Percentiles rank a stretch among this genome's conserved stretches.
Evolutionary conservation across 2,329 filamentous ascomycete genomes (phyloP).

Genomic region (Dichotomopilus funicola): DNA sequence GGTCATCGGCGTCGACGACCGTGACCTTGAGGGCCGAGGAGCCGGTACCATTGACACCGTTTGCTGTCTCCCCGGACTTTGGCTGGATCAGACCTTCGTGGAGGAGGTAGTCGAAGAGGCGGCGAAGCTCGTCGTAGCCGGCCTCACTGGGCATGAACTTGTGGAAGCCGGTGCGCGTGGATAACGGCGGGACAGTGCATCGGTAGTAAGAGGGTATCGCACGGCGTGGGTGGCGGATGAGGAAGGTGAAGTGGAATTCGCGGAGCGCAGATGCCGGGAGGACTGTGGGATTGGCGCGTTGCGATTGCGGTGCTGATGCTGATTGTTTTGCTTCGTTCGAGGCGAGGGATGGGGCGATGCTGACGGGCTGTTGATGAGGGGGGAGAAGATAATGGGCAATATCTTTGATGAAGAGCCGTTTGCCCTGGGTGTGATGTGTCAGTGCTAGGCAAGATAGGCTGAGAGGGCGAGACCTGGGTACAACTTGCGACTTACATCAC

Average conservation of each 20-base stretch:
- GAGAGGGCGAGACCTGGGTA: not conserved
- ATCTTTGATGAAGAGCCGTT: conserved; percentile 96
- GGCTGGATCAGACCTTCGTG: conserved; percentile 62
- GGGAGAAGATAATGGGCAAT: conserved; percentile 90
- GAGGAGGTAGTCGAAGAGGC: conserved; percentile 78
- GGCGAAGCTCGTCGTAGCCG: conserved; percentile 81
- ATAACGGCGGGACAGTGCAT: conserved; percentile 84
- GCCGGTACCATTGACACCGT: conserved; percentile 3
- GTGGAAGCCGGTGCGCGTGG: conserved; percentile 74
- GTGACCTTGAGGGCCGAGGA: conserved; percentile 58
- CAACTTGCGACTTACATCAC: conserved; percentile 56
- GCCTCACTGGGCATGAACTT: conserved; percentile 83
- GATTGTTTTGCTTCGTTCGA: conserved; percentile 18
- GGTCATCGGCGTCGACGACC: conserved; percentile 87
- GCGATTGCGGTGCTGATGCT: conserved; percentile 44
- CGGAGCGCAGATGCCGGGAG: conserved; percentile 67
- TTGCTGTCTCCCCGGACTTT: not conserved
- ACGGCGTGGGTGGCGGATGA: conserved; percentile 90
- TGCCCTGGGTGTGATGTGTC: conserved; percentile 50
- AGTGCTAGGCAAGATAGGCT: not conserved
- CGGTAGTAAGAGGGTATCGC: conserved; percentile 92
- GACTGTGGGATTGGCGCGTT: conserved; percentile 66
- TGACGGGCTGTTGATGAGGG: conserved; percentile 59
- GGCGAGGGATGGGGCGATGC: conserved; percentile 69
- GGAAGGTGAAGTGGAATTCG: conserved; percentile 88